These are phyloP conservation scores for Podospora pseudopauciseta DNA, from an alignment of 495 filamentous ascomycete genomes.

Conservation along the genomic window DNA sequence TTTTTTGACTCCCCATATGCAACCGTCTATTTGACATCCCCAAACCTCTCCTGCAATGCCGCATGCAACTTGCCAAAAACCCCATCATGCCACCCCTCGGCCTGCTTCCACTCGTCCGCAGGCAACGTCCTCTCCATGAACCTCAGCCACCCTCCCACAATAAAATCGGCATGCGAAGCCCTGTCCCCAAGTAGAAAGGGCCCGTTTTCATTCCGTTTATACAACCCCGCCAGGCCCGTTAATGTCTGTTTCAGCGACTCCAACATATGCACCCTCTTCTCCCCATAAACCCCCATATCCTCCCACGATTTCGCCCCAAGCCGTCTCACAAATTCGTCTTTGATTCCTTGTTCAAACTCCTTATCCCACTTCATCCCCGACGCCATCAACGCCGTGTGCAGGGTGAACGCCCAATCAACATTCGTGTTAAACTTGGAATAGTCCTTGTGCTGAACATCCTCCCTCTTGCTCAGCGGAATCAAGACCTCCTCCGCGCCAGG, in stretches of 20 bases:
- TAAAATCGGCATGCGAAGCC: constrained; percentile 58
- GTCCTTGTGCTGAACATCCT: constrained; percentile 15
- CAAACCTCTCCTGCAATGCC: constrained; percentile 34
- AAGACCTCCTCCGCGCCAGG: constrained; percentile 25
- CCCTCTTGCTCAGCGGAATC: constrained; percentile 32
- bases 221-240: constrained; percentile 44
- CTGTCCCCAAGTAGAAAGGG: constrained; percentile 49
- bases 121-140: constrained; percentile 37
- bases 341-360: constrained; percentile 35
- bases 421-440: constrained; percentile 47
- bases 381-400: constrained; percentile 34
- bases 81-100: constrained; percentile 51
- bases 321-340: constrained; percentile 47
- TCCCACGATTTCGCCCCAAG: constrained; percentile 47
- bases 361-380: constrained; percentile 46
- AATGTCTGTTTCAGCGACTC: constrained; percentile 40
- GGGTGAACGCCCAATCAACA: constrained; percentile 50
- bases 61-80: constrained; percentile 46
- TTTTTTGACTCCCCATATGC: not conserved
- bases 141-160: constrained; percentile 59
- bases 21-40: not conserved
- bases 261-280: constrained; percentile 34
- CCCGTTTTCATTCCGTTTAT: constrained; percentile 34
- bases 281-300: constrained; percentile 37
- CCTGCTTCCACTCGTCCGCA: constrained; percentile 45